phyloP scores from a whole-genome alignment of 306 rosid genomes.

The Lathyrus oleraceus region DNA sequence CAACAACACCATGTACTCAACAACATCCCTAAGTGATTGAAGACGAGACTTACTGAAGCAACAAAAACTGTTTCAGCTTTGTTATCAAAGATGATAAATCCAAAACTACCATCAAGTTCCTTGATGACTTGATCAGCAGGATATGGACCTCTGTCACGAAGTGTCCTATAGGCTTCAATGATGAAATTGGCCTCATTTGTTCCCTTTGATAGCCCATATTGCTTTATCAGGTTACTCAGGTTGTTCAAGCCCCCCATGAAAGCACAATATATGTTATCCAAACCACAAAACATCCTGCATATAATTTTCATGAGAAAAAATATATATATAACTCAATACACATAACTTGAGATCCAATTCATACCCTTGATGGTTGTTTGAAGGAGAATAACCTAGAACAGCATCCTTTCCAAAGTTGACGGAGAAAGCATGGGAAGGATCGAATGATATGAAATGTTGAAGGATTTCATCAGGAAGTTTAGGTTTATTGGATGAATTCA shows the following conservation, averaged over 20 bases:
- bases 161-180: conserved; percentile 79
- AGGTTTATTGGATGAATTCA: conserved; percentile 45
- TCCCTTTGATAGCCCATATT: conserved; percentile 72
- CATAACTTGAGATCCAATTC: not conserved
- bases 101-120: conserved; percentile 85
- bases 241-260: conserved; percentile 76
- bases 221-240: conserved; percentile 62
- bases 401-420: conserved; percentile 62
- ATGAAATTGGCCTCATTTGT: conserved; percentile 78
- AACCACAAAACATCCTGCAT: conserved; percentile 71
- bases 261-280: conserved; percentile 74
- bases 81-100: conserved; percentile 69
- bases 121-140: conserved; percentile 95
- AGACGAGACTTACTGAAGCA: conserved; percentile 53
- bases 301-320: conserved; percentile 8
- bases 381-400: conserved; percentile 55
- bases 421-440: conserved; percentile 53
- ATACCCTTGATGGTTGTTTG: conserved; percentile 50
- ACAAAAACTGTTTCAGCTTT: conserved; percentile 67
- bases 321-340: not conserved
- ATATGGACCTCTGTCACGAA: conserved; percentile 88
- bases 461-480: conserved; percentile 58
- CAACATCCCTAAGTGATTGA: not conserved
- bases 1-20: not conserved
- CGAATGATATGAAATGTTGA: conserved; percentile 48